Conservation (phyloP, 2,329 filamentous ascomycete species). For the Exophiala dermatitidis region DNA sequence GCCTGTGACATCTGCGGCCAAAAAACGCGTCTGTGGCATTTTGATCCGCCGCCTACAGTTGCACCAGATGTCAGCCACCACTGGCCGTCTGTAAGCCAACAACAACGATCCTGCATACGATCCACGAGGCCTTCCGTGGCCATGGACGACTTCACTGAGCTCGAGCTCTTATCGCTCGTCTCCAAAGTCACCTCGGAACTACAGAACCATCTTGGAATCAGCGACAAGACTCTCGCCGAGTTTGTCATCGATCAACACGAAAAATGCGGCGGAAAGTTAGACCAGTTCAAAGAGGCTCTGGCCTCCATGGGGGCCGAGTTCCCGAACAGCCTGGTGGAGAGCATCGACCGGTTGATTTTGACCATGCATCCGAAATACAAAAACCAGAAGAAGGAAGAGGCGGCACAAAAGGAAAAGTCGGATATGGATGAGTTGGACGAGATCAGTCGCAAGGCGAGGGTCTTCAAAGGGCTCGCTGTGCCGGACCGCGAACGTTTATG, state of each 20-base stretch:
- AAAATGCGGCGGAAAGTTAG: constrained; percentile 57
- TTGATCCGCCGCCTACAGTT: too few species aligned
- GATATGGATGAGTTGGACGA: constrained; percentile 39
- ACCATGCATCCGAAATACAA: constrained; percentile 91
- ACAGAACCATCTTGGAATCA: constrained; percentile 85
- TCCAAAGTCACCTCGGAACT: constrained; percentile 91
- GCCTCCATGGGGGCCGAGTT: constrained; percentile 74
- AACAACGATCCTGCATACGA: background rate
- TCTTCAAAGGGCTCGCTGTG: constrained; percentile 85
- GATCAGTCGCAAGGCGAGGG: constrained; percentile 65
- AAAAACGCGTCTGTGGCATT: too few species aligned
- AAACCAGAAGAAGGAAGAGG: constrained; percentile 37
- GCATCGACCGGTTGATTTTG: constrained; percentile 77
- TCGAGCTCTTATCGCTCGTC: constrained; percentile 89
- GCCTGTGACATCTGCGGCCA: too few species aligned
- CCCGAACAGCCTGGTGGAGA: constrained; percentile 78
- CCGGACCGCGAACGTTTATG: constrained; percentile 64
- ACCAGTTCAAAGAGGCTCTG: constrained; percentile 69
- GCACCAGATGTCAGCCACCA: constrained; percentile 1
- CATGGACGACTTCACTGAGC: constrained; percentile 86
- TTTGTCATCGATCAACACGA: constrained; percentile 88
- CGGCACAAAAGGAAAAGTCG: constrained; percentile 33
- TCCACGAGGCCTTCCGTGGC: background rate
- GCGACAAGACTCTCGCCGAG: constrained; percentile 90
- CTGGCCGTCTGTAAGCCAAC: background rate